Conservation (phyloP, 139 green algal species). For the Chlamydomonas applanata region DNA sequence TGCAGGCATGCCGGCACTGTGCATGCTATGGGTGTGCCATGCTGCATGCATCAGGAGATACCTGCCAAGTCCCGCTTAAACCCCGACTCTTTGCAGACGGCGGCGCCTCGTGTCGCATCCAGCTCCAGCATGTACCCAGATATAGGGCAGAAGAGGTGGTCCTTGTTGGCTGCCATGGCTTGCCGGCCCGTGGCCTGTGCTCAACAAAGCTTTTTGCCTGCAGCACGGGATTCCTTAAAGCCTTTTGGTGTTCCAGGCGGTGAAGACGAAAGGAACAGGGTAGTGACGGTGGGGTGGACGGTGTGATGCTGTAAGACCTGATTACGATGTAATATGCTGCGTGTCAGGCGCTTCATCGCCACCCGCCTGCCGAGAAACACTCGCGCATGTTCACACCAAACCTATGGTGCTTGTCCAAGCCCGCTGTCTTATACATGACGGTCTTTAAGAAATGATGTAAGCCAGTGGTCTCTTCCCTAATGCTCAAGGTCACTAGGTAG, state of each 20-base stretch:
- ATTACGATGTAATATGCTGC: not conserved
- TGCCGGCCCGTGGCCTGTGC: too few relatives aligned
- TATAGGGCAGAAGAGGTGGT: constrained; percentile 41
- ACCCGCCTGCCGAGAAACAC: not conserved
- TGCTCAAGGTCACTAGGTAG: too few relatives aligned
- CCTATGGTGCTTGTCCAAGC: not conserved
- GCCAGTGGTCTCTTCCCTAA: too few relatives aligned
- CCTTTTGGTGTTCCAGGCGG: too few relatives aligned
- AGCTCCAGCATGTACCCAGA: constrained; percentile 51
- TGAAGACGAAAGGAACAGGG: constrained; percentile 2
- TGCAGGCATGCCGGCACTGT: too few relatives aligned
- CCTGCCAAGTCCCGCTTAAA: constrained; percentile 41
- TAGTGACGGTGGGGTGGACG: too few relatives aligned
- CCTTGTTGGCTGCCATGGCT: constrained; percentile 25
- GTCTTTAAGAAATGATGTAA: too few relatives aligned
- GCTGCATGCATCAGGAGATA: constrained; percentile 2
- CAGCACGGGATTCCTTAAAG: not conserved
- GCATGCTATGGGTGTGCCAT: too few relatives aligned
- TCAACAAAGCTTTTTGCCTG: not conserved
- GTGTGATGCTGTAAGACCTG: not conserved
- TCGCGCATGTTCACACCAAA: not conserved
- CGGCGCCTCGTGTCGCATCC: constrained; percentile 34
- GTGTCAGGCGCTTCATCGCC: not conserved
- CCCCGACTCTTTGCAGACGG: constrained; percentile 45
- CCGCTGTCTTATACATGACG: not conserved